Base-by-base conservation (phyloP, 1,139 yeast species). In the Keqinozyma sinolaborantium region DNA sequence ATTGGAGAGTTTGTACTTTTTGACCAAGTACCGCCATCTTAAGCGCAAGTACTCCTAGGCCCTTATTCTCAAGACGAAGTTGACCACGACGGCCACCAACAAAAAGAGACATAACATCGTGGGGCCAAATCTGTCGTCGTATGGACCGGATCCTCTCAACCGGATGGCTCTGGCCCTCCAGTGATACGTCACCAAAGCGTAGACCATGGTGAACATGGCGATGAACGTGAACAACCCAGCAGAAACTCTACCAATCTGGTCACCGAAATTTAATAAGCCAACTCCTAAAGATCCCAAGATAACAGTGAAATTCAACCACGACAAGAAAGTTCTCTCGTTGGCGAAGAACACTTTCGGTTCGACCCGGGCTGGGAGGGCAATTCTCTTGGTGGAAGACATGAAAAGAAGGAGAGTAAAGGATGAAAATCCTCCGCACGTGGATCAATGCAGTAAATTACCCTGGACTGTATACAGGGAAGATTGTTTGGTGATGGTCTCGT, bases 111-210 rank as follows among this genome's bases (percentile, higher is more conserved):
- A 92, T 50, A 92, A 76, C 87, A 92, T 83, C n/a, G 99, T 94
- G 31, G 99, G 98, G 25, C 99, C 99, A 48, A 92, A 83, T 54
- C 98, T 78, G 61, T 92, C 99, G 55, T 92, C 99, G 57, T 92
- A 92, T 19, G 98, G 98, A 30, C 98, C 98, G 9, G 95, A 77
- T 23, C 98, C 98, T 61, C 97, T 82, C 64, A 92, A 77, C 60
- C 99, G 81, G 50, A 92, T 92, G 39, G 98, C 98, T 56, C 90
- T 87, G 3, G 98, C 98, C 70, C 99, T 86, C 98, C 98, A 94
- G 62, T 92, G 99, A 60, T 94, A 92, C 14, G 97, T 94, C 30
- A 87, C 74, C 41, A 92, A 74, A 4, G 99, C 98, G 53, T 92
- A 92, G 6, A 83, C 74, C 99, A 92, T 92, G 23, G 97, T 92